phyloP scores from a whole-genome alignment of 805 yeast species.

The Ogataea naganishii region DNA sequence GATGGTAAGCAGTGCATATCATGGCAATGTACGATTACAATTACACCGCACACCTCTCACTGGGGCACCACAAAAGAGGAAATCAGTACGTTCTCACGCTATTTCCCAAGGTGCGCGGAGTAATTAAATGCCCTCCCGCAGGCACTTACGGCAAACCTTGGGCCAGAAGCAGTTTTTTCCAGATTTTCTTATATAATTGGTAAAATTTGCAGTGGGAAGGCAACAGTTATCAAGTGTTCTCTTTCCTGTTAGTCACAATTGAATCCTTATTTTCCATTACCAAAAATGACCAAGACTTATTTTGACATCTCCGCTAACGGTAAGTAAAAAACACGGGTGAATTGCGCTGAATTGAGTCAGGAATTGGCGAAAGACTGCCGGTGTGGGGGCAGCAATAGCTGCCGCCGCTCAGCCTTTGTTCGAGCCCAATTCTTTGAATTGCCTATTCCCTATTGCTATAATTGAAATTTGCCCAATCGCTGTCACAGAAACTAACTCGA shows the following conservation, averaged over 20 bases:
- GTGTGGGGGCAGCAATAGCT: not conserved
- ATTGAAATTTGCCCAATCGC: not conserved
- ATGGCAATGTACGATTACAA: too few species aligned
- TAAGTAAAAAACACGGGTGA: conserved; percentile 9
- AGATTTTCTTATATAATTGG: not conserved
- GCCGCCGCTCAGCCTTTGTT: not conserved
- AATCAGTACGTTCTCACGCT: too few species aligned
- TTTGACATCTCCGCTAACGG: conserved; percentile 34
- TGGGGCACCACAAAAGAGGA: too few species aligned
- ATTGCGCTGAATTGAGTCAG: conserved; percentile 8
- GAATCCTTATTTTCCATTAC: not conserved
- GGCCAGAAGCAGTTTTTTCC: not conserved
- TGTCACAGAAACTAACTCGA: conserved; percentile 8
- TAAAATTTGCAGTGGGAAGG: not conserved
- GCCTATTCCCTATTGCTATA: not conserved
- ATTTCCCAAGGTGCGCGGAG: conserved; percentile 8
- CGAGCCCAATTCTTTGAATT: conserved; percentile 1
- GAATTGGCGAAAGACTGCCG: not conserved
- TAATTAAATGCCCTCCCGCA: not conserved
- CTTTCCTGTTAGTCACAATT: conserved; percentile 1
- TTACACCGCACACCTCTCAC: too few species aligned
- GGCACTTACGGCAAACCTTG: not conserved
- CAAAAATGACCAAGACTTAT: conserved; percentile 31
- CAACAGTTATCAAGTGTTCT: not conserved
- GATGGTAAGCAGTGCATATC: too few species aligned